Percentiles rank a stretch among this genome's conserved stretches.
phyloP scores from a whole-genome alignment of 2,329 filamentous ascomycete species.

The Chaetomium globosum region DNA sequence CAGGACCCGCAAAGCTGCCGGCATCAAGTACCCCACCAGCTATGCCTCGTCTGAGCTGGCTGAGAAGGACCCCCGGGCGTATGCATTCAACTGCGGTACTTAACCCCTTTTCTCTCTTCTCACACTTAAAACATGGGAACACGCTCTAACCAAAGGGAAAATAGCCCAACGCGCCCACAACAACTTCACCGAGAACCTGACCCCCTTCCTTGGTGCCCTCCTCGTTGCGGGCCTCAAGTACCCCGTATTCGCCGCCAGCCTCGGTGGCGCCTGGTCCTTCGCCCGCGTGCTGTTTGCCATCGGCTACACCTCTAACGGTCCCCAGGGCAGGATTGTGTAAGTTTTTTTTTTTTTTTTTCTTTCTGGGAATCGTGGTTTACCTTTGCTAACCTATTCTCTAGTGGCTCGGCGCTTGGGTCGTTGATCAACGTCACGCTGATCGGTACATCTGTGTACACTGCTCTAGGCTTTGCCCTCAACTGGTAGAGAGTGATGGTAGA shows the following conservation, averaged over 20 bases:
- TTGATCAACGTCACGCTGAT: constrained; percentile 47
- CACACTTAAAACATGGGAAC: not conserved
- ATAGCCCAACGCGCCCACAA: constrained; percentile 62
- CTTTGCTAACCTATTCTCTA: constrained; percentile 33
- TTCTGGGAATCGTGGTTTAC: not conserved
- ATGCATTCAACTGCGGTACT: constrained; percentile 64
- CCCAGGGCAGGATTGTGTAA: constrained; percentile 49
- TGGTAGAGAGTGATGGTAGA: constrained; percentile 33
- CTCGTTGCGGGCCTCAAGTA: constrained; percentile 60
- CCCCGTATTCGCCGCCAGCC: constrained; percentile 52
- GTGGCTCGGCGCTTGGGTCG: constrained; percentile 44
- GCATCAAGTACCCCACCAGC: constrained; percentile 58
- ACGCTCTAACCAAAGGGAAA: not conserved
- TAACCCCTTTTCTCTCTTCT: not conserved
- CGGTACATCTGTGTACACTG: constrained; percentile 49
- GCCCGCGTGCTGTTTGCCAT: constrained; percentile 57
- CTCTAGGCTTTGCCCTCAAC: constrained; percentile 45
- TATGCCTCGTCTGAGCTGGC: constrained; percentile 60
- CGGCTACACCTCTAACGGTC: constrained; percentile 56
- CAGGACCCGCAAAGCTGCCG: constrained; percentile 54
- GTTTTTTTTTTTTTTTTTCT: not conserved
- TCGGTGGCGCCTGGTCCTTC: constrained; percentile 58
- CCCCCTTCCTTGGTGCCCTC: constrained; percentile 55
- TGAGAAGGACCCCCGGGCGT: constrained; percentile 57
- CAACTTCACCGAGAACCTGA: constrained; percentile 66